Conservation (phyloP, 2,329 filamentous ascomycete genomes). For the Aspergillus transmontanensis region DNA sequence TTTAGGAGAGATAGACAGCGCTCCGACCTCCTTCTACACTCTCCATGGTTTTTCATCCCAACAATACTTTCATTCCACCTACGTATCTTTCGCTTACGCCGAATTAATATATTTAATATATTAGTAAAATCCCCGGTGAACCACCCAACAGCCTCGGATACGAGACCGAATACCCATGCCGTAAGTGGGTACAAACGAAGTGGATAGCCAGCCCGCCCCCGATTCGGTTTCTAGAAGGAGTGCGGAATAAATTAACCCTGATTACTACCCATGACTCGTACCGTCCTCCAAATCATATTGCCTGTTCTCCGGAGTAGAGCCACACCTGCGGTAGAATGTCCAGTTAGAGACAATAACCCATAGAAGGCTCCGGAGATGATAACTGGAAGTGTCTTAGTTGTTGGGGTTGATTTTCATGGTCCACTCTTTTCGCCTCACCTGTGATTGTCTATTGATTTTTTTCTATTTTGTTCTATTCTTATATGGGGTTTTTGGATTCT, state of each 20-base stretch:
- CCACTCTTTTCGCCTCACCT: neutral
- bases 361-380: slow-evolving; percentile 9
- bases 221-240: neutral
- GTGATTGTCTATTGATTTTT: neutral
- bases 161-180: neutral
- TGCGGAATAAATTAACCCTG: neutral
- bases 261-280: neutral
- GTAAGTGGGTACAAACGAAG: neutral
- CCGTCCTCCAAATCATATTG: neutral
- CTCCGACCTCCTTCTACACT: neutral
- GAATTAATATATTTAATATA: too few species aligned
- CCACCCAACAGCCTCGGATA: neutral
- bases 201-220: neutral
- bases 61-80: neutral
- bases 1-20: neutral
- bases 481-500: too few species aligned
- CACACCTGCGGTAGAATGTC: neutral
- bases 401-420: neutral
- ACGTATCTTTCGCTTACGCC: neutral
- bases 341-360: neutral
- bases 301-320: neutral
- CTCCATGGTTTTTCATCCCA: neutral
- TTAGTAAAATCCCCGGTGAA: neutral
- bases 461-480: too few species aligned
- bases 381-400: slow-evolving; percentile 4